phyloP scores from a whole-genome alignment of 1,284 basidiomycete species.

The Malassezia japonica region DNA sequence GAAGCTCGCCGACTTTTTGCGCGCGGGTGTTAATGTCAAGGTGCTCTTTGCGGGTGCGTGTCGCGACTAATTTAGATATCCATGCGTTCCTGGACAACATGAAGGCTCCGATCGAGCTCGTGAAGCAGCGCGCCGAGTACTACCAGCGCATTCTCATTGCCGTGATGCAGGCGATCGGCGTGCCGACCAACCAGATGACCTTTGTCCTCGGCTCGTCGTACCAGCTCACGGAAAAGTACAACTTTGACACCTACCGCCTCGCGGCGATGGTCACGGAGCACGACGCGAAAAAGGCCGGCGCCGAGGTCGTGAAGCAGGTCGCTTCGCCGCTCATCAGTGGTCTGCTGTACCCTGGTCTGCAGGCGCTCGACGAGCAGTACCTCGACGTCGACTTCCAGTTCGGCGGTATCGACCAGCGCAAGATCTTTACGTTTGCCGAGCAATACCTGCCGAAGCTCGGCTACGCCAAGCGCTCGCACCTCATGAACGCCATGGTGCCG shows the following conservation, averaged over 20 bases:
- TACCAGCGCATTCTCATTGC: slow-evolving; percentile 73
- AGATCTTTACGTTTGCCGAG: slow-evolving; percentile 97
- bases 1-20: slow-evolving; percentile 93
- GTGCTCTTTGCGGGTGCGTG: slow-evolving; percentile 67
- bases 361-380: slow-evolving; percentile 96
- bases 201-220: slow-evolving; percentile 86
- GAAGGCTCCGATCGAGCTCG: slow-evolving; percentile 91
- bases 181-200: slow-evolving; percentile 62
- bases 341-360: slow-evolving; percentile 87
- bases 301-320: slow-evolving; percentile 97
- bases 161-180: slow-evolving; percentile 78
- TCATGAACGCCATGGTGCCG: slow-evolving; percentile 98
- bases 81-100: slow-evolving; percentile 97
- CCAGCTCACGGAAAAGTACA: slow-evolving; percentile 85
- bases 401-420: slow-evolving; percentile 93
- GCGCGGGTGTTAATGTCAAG: slow-evolving; percentile 83
- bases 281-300: slow-evolving; percentile 96
- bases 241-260: slow-evolving; percentile 84
- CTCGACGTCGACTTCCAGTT: slow-evolving; percentile 95
- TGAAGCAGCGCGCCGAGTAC: slow-evolving; percentile 78
- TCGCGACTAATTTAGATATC: slow-evolving; percentile 58
- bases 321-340: slow-evolving; percentile 82
- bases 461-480: slow-evolving; percentile 85
- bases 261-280: slow-evolving; percentile 84
- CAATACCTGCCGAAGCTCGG: slow-evolving; percentile 85